Percentiles rank a stretch among this genome's conserved stretches.
Evolutionary conservation across 139 green algal species (phyloP).

Genomic region (Diplosphaera chodatii): DNA sequence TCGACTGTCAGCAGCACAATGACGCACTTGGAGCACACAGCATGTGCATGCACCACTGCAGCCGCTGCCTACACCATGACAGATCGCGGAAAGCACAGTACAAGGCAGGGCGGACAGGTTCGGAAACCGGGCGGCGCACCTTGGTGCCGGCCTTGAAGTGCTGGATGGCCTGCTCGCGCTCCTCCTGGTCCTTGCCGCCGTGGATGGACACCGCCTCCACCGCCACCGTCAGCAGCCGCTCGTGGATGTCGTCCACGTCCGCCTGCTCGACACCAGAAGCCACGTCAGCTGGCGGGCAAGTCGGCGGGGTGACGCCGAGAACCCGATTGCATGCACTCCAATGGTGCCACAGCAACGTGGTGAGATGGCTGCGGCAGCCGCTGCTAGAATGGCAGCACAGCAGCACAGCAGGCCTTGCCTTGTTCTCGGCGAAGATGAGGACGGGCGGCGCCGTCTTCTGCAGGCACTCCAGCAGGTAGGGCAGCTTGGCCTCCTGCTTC

Average conservation of each 20-base stretch:
- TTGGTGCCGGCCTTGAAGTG: slow-evolving; percentile 76
- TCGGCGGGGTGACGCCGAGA: too few relatives aligned
- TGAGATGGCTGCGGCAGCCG: too few relatives aligned
- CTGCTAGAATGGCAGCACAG: too few relatives aligned
- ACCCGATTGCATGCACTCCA: too few relatives aligned
- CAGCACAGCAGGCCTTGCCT: background rate
- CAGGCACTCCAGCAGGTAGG: slow-evolving; percentile 91
- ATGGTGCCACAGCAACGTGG: too few relatives aligned
- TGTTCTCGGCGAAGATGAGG: slow-evolving; percentile 98
- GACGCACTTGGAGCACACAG: too few relatives aligned
- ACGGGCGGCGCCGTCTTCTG: slow-evolving; percentile 97
- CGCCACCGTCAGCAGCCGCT: slow-evolving; percentile 86
- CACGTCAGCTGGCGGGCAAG: too few relatives aligned
- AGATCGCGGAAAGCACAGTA: too few relatives aligned
- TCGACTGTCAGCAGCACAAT: too few relatives aligned
- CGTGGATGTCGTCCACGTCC: slow-evolving; percentile 95
- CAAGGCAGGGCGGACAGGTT: background rate
- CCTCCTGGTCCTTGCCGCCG: slow-evolving; percentile 94
- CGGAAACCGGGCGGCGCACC: background rate
- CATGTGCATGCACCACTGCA: too few relatives aligned
- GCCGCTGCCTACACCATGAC: too few relatives aligned
- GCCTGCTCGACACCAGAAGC: slow-evolving; percentile 24
- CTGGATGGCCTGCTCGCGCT: slow-evolving; percentile 77
- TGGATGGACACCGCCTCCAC: slow-evolving; percentile 96
- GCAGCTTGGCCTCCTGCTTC: slow-evolving; percentile 94